Evolutionary conservation across 495 filamentous ascomycete species (phyloP).

Genomic region (Symbiotaphrina buchneri): DNA sequence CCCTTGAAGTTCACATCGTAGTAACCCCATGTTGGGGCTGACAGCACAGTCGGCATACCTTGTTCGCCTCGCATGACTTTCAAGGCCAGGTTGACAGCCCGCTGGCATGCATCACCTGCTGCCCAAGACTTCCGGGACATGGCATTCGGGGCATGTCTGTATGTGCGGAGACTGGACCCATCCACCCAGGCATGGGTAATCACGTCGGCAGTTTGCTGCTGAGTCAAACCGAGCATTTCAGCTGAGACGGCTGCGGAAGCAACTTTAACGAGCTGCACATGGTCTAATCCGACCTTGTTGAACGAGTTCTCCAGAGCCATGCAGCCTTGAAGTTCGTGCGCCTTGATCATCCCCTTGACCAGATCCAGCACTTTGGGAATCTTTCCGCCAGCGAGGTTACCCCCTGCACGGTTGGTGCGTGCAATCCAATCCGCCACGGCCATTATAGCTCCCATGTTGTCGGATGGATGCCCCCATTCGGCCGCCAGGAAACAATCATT

Average conservation of each 20-base stretch:
- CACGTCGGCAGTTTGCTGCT: conserved; percentile 83
- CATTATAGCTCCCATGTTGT: conserved; percentile 90
- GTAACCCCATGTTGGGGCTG: conserved; percentile 90
- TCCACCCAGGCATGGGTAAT: conserved; percentile 96
- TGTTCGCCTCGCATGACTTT: conserved; percentile 86
- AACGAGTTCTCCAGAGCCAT: conserved; percentile 90
- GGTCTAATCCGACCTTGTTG: conserved; percentile 95
- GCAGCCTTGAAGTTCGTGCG: conserved; percentile 97
- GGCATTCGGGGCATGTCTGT: conserved; percentile 93
- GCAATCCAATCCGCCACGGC: conserved; percentile 95
- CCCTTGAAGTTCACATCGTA: conserved; percentile 96
- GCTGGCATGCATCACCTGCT: conserved; percentile 91
- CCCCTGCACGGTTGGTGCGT: conserved; percentile 81
- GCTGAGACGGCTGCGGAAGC: conserved; percentile 84
- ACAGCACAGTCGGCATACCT: conserved; percentile 79
- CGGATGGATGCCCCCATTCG: conserved; percentile 95
- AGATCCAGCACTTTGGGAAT: conserved; percentile 72
- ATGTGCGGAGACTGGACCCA: conserved; percentile 86
- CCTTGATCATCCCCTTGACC: conserved; percentile 97
- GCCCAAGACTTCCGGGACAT: conserved; percentile 99
- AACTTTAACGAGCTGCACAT: conserved; percentile 95
- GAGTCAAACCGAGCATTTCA: conserved; percentile 75
- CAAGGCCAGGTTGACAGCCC: conserved; percentile 80
- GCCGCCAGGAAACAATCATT: conserved; percentile 99
- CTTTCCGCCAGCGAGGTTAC: conserved; percentile 69